A percentile compares a stretch with the other conserved stretches of the same genome.
These are phyloP conservation scores for Nannizziopsis arthrosporioides DNA, from an alignment of 2,329 filamentous ascomycete species.

Conservation along the genomic window DNA sequence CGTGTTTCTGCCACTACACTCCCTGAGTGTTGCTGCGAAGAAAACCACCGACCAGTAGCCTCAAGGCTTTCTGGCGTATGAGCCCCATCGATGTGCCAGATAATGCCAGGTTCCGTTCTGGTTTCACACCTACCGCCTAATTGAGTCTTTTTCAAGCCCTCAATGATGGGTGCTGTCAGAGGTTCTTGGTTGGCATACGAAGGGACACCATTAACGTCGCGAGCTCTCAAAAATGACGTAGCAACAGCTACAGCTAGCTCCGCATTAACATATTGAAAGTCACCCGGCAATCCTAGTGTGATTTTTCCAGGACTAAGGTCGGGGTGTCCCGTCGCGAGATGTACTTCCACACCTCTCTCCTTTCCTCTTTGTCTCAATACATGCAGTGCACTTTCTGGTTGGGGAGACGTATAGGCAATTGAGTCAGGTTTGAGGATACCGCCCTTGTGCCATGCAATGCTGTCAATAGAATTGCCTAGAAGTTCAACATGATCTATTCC, in stretches of 20 bases:
- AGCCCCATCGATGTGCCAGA: slow-evolving; percentile 77
- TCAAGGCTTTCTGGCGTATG: slow-evolving; percentile 77
- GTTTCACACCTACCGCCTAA: slow-evolving; percentile 70
- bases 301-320: slow-evolving; percentile 35
- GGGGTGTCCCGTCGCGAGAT: slow-evolving; percentile 40
- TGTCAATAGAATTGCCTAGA: slow-evolving; percentile 63
- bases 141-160: slow-evolving; percentile 54
- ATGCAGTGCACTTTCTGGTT: slow-evolving; percentile 43
- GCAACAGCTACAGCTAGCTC: slow-evolving; percentile 46
- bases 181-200: slow-evolving; percentile 28
- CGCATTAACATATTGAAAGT: slow-evolving; percentile 54
- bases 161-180: slow-evolving; percentile 51
- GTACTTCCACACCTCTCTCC: slow-evolving; percentile 39
- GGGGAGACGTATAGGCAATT: slow-evolving; percentile 51
- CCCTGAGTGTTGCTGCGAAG: slow-evolving; percentile 33
- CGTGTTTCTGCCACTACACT: slow-evolving; percentile 16
- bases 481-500: slow-evolving; percentile 77
- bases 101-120: slow-evolving; percentile 44
- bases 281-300: slow-evolving; percentile 48
- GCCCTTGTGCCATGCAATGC: slow-evolving; percentile 87
- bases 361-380: slow-evolving; percentile 46
- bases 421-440: slow-evolving; percentile 66
- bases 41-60: slow-evolving; percentile 68
- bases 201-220: slow-evolving; percentile 27
- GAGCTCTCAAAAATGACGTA: slow-evolving; percentile 29